Evolutionary conservation across 169 alveolate genomes (phyloP).

Genomic region (Plasmodium ovale): DNA sequence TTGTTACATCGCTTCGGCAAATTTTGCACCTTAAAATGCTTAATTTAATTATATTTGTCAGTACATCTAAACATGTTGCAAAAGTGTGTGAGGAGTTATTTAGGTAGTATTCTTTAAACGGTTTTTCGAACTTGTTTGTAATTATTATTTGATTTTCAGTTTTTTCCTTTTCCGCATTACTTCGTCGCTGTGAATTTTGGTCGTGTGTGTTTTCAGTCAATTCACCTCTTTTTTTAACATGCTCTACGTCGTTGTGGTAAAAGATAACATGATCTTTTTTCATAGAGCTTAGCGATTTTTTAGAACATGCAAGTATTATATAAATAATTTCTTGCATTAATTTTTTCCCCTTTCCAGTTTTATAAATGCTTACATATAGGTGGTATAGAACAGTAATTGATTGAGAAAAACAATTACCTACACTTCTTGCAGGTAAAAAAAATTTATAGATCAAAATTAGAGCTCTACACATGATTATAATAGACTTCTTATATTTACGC

Average conservation of each 20-base stretch:
- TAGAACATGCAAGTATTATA: slow-evolving; percentile 17
- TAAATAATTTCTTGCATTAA: slow-evolving; percentile 3
- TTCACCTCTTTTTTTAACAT: too few relatives aligned
- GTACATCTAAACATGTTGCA: slow-evolving; percentile 22
- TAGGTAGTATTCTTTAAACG: slow-evolving; percentile 44
- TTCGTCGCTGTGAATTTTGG: neutral
- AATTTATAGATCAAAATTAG: slow-evolving; percentile 19
- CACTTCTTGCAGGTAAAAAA: slow-evolving; percentile 30
- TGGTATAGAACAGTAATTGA: slow-evolving; percentile 28
- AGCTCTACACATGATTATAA: slow-evolving; percentile 43
- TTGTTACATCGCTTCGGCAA: neutral
- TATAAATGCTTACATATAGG: slow-evolving; percentile 25
- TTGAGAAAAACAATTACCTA: slow-evolving; percentile 36
- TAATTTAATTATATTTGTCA: slow-evolving; percentile 52
- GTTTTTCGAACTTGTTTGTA: slow-evolving; percentile 27
- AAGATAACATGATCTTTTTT: slow-evolving; percentile 20
- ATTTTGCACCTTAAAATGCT: neutral
- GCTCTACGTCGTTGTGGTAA: neutral
- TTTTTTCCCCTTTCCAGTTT: slow-evolving; percentile 13
- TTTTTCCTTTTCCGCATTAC: neutral
- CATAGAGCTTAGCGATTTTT: slow-evolving; percentile 24
- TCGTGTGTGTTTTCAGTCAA: neutral
- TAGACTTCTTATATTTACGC: slow-evolving; percentile 6
- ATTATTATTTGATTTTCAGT: slow-evolving; percentile 5
- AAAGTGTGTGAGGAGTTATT: slow-evolving; percentile 44